Evolutionary conservation across 352 stramenopile genomes (phyloP).

Genomic region (Phytophthora meadii): DNA sequence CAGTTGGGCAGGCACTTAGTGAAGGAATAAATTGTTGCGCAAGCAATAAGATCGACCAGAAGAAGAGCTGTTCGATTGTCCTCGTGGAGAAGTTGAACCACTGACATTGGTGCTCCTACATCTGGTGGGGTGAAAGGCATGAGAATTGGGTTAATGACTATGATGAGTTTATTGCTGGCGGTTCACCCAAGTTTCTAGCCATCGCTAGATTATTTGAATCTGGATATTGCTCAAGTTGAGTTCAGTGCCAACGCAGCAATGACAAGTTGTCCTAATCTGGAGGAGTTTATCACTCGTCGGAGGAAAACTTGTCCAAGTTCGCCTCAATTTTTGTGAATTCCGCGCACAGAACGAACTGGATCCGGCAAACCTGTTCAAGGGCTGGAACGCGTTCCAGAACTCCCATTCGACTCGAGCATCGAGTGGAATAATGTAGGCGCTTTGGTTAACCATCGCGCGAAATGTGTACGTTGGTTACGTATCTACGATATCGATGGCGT

Average conservation of each 20-base stretch:
- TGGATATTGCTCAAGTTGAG: too few species aligned
- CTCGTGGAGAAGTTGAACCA: not conserved
- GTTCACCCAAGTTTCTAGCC: slow-evolving; percentile 10
- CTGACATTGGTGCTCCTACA: too few species aligned
- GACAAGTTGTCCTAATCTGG: not conserved
- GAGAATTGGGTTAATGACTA: not conserved
- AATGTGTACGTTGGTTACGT: slow-evolving; percentile 4
- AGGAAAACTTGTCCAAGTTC: not conserved
- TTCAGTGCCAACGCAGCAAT: not conserved
- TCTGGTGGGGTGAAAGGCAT: slow-evolving; percentile 2
- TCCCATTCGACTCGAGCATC: not conserved
- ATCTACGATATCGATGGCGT: too few species aligned
- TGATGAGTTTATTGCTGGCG: not conserved
- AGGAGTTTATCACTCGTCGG: not conserved
- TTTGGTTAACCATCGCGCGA: not conserved
- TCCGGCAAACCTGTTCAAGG: too few species aligned
- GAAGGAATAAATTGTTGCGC: too few species aligned
- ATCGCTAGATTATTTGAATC: too few species aligned
- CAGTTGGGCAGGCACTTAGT: not conserved
- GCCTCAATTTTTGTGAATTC: slow-evolving; percentile 4
- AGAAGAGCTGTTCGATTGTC: slow-evolving; percentile 12
- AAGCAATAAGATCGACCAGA: slow-evolving; percentile 9
- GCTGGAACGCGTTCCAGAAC: not conserved
- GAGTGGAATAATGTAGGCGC: not conserved
- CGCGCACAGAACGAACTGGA: not conserved